Evolutionary conservation across 2,329 filamentous ascomycete genomes (phyloP).

Genomic region (Fusarium succisae): DNA sequence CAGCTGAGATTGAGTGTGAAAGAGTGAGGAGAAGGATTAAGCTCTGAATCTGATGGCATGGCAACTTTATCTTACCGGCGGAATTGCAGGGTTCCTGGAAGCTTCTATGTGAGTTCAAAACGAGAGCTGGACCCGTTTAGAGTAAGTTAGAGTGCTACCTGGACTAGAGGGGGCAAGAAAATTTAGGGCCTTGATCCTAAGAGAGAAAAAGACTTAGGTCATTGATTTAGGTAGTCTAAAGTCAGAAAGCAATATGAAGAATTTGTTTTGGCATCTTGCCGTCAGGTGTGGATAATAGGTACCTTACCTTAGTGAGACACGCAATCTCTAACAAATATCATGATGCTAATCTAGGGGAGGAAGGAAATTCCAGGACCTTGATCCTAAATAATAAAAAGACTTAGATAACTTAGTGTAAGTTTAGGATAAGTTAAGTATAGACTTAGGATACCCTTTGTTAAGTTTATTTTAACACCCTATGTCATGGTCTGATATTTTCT

Average conservation of each 20-base stretch:
- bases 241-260: background rate
- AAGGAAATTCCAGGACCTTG: too few species aligned
- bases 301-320: too few species aligned
- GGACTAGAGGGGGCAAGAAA: background rate
- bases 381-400: too few species aligned
- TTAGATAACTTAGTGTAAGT: too few species aligned
- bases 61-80: background rate
- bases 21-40: background rate
- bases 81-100: slow-evolving; percentile 5
- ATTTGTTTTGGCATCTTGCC: background rate
- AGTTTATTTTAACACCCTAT: too few species aligned
- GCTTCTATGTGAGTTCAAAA: background rate
- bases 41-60: background rate
- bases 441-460: too few species aligned
- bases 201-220: background rate
- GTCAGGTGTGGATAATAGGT: background rate
- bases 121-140: background rate
- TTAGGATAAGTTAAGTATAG: too few species aligned
- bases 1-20: background rate
- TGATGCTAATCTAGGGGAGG: background rate
- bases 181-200: background rate
- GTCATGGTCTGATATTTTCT: too few species aligned
- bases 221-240: background rate
- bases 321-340: background rate
- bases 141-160: background rate